A percentile compares a stretch with the other conserved stretches of the same genome.
These are phyloP conservation scores for Bromus sterilis DNA, from an alignment of 176 grass and related monocot genomes.

Conservation along the genomic window DNA sequence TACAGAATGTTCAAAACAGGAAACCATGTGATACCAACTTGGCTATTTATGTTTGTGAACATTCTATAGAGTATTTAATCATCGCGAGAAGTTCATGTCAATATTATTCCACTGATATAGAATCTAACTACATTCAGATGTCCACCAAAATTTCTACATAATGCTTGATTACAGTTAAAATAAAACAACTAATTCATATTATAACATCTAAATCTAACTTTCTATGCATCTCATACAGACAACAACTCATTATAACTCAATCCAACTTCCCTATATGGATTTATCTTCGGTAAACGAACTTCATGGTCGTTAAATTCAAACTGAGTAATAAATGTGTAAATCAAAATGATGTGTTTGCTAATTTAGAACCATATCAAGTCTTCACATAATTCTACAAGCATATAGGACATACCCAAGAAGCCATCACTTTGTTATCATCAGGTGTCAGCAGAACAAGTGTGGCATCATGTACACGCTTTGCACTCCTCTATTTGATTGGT, in stretches of 20 bases:
- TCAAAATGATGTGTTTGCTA: background rate
- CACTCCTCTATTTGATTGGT: conserved; percentile 37
- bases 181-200: background rate
- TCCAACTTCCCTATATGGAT: background rate
- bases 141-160: background rate
- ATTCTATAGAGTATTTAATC: background rate
- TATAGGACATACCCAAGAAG: conserved; percentile 64
- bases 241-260: background rate
- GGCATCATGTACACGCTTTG: conserved; percentile 67
- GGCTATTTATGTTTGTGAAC: background rate
- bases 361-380: background rate
- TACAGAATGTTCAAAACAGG: background rate
- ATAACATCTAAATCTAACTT: background rate
- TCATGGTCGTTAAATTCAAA: background rate
- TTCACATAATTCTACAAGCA: background rate
- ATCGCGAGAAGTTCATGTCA: background rate
- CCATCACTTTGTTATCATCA: conserved; percentile 79
- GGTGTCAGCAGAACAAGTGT: conserved; percentile 70
- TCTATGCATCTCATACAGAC: background rate
- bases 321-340: background rate
- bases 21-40: background rate
- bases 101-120: background rate
- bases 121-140: conserved; percentile 1
- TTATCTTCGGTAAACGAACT: background rate
- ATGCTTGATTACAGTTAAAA: background rate